phyloP scores from a whole-genome alignment of 2,329 filamentous ascomycete species.

The Sordariomycetes sp. region DNA sequence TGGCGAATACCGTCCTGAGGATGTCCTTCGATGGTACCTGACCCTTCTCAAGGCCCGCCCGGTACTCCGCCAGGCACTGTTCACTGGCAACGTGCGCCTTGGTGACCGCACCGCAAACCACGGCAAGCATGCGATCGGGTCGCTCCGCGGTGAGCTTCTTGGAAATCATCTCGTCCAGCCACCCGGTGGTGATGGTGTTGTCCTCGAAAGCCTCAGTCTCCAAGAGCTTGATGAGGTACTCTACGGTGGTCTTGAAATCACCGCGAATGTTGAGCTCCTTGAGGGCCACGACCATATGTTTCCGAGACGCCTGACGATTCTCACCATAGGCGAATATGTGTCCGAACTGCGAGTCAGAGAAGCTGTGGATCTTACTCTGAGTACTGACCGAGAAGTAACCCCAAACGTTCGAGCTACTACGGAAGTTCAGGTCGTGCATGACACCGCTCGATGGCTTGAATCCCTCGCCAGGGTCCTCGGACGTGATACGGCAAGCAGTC shows the following conservation, averaged over 20 bases:
- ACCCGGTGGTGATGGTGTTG: constrained; percentile 97
- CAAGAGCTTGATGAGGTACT: constrained; percentile 96
- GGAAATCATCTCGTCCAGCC: constrained; percentile 96
- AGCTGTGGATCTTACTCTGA: constrained; percentile 94
- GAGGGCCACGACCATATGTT: constrained; percentile 97
- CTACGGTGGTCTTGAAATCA: constrained; percentile 96
- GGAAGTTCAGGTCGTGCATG: constrained; percentile 98
- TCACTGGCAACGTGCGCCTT: constrained; percentile 95
- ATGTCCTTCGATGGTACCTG: constrained; percentile 95
- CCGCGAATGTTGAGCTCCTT: constrained; percentile 99
- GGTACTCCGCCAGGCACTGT: constrained; percentile 75
- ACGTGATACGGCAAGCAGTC: constrained; percentile 97
- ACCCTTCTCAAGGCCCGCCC: constrained; percentile 82
- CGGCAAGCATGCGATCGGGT: constrained; percentile 84
- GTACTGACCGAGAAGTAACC: constrained; percentile 99
- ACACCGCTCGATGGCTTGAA: constrained; percentile 99
- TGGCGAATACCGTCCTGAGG: constrained; percentile 90
- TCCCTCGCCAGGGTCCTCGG: constrained; percentile 94
- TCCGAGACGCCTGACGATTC: constrained; percentile 88
- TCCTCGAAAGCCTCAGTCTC: constrained; percentile 98
- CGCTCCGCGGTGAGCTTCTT: constrained; percentile 95
- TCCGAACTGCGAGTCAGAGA: constrained; percentile 97
- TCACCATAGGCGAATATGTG: constrained; percentile 99
- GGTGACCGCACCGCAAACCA: constrained; percentile 87
- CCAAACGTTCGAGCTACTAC: constrained; percentile 97